These are phyloP conservation scores for Trichothecium sympodiale DNA, from an alignment of 2,329 filamentous ascomycete genomes.

Conservation along the genomic window DNA sequence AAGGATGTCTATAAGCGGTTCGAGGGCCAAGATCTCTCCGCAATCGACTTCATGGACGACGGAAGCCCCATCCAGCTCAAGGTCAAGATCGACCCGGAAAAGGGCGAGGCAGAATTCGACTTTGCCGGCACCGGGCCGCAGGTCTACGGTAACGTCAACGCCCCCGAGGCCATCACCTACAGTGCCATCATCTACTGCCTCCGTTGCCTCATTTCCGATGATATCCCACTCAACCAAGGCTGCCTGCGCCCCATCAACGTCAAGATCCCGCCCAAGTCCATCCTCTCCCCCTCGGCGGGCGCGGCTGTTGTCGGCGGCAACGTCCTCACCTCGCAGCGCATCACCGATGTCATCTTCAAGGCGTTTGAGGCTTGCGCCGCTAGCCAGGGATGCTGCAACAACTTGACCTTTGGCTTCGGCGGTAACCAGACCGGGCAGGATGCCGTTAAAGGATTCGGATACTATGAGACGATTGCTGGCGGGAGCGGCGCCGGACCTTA, in stretches of 20 bases:
- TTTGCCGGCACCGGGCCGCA: conserved; percentile 71
- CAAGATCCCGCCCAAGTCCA: conserved; percentile 59
- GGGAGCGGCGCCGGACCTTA: conserved; percentile 59
- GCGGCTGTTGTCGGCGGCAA: conserved; percentile 78
- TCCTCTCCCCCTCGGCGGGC: conserved; percentile 64
- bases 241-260: conserved; percentile 67
- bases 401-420: conserved; percentile 70
- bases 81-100: conserved; percentile 61
- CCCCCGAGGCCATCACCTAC: conserved; percentile 71
- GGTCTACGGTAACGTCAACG: conserved; percentile 72
- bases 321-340: conserved; percentile 40
- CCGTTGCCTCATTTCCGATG: conserved; percentile 65
- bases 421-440: conserved; percentile 26
- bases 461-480: conserved; percentile 50
- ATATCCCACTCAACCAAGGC: conserved; percentile 77
- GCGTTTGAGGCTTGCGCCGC: conserved; percentile 73
- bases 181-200: conserved; percentile 84
- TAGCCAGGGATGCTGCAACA: conserved; percentile 72
- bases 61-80: conserved; percentile 66
- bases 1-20: conserved; percentile 62
- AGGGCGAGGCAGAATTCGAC: conserved; percentile 71
- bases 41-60: conserved; percentile 76
- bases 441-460: conserved; percentile 29
- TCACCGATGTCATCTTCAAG: conserved; percentile 41
- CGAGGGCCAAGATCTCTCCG: conserved; percentile 57